Evolutionary conservation across 2,329 filamentous ascomycete genomes (phyloP).

Genomic region (Cladophialophora yegresii): DNA sequence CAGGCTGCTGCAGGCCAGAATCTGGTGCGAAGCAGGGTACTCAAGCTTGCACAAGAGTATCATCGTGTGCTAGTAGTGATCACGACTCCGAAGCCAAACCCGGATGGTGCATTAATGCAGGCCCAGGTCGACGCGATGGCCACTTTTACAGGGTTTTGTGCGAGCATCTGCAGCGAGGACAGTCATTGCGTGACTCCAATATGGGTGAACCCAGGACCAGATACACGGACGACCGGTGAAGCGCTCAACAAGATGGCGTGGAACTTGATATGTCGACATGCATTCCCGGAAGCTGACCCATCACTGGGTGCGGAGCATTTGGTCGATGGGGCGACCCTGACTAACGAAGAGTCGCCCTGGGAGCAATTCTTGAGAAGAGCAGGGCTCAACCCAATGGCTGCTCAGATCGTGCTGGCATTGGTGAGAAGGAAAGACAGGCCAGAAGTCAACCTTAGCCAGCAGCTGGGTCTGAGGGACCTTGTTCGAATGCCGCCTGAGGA

Average conservation of each 20-base stretch:
- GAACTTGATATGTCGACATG: slow-evolving; percentile 48
- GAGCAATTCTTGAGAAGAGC: slow-evolving; percentile 66
- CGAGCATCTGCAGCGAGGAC: slow-evolving; percentile 13
- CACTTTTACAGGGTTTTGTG: slow-evolving; percentile 40
- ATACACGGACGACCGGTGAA: neutral
- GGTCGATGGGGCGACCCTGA: slow-evolving; percentile 38
- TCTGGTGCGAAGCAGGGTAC: slow-evolving; percentile 59
- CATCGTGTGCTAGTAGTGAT: slow-evolving; percentile 69
- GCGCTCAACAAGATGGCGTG: slow-evolving; percentile 39
- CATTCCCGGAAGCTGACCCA: slow-evolving; percentile 13
- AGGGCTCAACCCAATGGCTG: slow-evolving; percentile 71
- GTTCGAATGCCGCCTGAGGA: slow-evolving; percentile 21
- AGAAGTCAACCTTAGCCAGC: neutral
- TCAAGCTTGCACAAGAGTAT: slow-evolving; percentile 60
- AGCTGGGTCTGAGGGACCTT: slow-evolving; percentile 26
- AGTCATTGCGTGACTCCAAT: slow-evolving; percentile 19
- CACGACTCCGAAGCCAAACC: slow-evolving; percentile 42
- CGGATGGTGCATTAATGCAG: neutral
- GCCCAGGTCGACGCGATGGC: slow-evolving; percentile 17
- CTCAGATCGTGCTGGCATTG: slow-evolving; percentile 61
- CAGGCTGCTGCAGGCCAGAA: slow-evolving; percentile 46
- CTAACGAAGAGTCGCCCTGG: slow-evolving; percentile 65
- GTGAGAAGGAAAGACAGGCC: slow-evolving; percentile 16
- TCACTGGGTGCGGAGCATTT: slow-evolving; percentile 36
- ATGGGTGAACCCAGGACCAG: slow-evolving; percentile 19